Evolutionary conservation across 2,329 filamentous ascomycete genomes (phyloP).

Genomic region (Calonectria leucothoes): DNA sequence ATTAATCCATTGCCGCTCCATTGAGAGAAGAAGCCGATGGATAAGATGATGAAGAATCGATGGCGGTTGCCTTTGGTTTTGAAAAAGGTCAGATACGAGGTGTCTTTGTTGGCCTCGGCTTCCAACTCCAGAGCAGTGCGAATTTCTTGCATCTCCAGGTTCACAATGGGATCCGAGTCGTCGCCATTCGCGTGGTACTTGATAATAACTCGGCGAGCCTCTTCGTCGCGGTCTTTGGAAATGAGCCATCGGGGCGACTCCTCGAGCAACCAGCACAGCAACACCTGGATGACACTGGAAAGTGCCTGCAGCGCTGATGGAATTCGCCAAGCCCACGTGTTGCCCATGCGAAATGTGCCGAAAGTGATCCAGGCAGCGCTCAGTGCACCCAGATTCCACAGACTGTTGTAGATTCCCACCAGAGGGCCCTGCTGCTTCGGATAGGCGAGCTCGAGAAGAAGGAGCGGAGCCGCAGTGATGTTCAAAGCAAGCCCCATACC

Average conservation of each 20-base stretch:
- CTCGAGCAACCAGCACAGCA: conserved; percentile 59
- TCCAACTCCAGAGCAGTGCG: conserved; percentile 60
- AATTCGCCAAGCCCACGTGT: conserved; percentile 30
- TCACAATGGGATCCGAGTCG: conserved; percentile 61
- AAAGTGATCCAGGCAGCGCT: conserved; percentile 26
- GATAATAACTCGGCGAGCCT: conserved; percentile 59
- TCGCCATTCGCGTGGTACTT: conserved; percentile 66
- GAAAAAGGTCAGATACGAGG: conserved; percentile 55
- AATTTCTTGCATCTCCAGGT: conserved; percentile 63
- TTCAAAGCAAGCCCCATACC: conserved; percentile 31
- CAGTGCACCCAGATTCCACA: conserved; percentile 31
- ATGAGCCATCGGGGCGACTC: conserved; percentile 72
- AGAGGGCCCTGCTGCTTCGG: conserved; percentile 30
- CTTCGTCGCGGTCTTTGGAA: conserved; percentile 67
- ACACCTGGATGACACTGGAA: conserved; percentile 21
- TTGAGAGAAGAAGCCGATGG: conserved; percentile 33
- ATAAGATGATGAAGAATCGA: conserved; percentile 30
- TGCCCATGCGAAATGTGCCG: conserved; percentile 26
- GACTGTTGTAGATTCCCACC: conserved; percentile 31
- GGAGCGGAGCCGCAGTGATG: conserved; percentile 26
- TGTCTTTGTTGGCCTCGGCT: conserved; percentile 46
- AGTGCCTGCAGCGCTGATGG: conserved; percentile 24
- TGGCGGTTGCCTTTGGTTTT: conserved; percentile 46
- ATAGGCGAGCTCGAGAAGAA: conserved; percentile 29
- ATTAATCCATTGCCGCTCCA: conserved; percentile 33